Evolutionary conservation across 352 stramenopile genomes (phyloP), one percentile per base, ranked within the genome.

Genomic region (Phytophthora sp.): DNA sequence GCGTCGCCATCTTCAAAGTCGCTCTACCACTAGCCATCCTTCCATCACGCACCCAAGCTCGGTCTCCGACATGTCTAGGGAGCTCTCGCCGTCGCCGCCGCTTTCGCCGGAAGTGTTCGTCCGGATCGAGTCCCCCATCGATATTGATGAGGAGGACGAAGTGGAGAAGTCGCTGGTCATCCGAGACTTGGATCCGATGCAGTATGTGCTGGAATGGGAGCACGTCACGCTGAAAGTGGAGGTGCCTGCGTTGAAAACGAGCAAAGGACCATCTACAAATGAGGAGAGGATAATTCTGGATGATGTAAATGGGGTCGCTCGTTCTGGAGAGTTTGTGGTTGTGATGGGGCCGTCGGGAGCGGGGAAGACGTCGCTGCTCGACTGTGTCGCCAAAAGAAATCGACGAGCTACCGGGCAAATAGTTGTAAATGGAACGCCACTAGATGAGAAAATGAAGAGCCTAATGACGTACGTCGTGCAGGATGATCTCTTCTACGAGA

Each of bases 341-440:
- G 54, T 94, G 51, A 90, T 91, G 72, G 84, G 84, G 7, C 72
- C 76, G 1, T 83, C 69, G 0, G 85, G 86, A 12, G 83, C 87
- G 12, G 91, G 93, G 17, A 98, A 98, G 71, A 97, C 85, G 12
- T 97, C 94, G 11, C 78, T 98, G 10, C 82, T 97, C 17, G 92
- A 98, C 80, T 94, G 97, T 15, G 88, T 99, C 41, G 88, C 94
- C 0, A 72, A 92, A 10, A 76, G 94, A 44, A 98, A 98, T 56
- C 79, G 59, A 21, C 73, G 75, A 15, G 91, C 84, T 24, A 76
- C 58, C 7, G 75, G 84, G 43, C 68, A 26, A 12, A 82, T 87
- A 20, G 76, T 46, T 2, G 77, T 97, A 32, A 87, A 80, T 42
- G 94, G 94, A 8, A n/a, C 42, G 2, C 54, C 54, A 21, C 76